Evolutionary conservation across 805 yeast genomes (phyloP).

Genomic region (Blastobotrys chiropterorum): DNA sequence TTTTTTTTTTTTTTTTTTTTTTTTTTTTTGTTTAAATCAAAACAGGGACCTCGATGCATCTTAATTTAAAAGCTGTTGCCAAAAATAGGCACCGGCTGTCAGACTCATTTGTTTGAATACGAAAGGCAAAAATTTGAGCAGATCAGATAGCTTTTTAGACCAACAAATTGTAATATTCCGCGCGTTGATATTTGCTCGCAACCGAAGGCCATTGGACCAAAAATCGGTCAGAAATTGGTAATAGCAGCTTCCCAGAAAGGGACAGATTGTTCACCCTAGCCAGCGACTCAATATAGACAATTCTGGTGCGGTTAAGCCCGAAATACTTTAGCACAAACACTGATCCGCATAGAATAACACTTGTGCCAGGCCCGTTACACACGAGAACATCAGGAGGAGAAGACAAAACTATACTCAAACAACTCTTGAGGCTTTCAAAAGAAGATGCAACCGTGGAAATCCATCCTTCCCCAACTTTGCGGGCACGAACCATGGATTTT

Average conservation of each 20-base stretch:
- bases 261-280: conserved; percentile 77
- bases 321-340: conserved; percentile 40
- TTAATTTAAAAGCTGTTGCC: too few species aligned
- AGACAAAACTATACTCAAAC: conserved; percentile 27
- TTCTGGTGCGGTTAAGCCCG: conserved; percentile 38
- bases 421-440: conserved; percentile 30
- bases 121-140: too few species aligned
- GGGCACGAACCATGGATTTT: conserved; percentile 48
- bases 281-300: conserved; percentile 78
- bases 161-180: conserved; percentile 74
- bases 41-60: too few species aligned
- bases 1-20: too few species aligned
- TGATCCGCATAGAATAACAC: conserved; percentile 60
- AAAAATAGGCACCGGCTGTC: too few species aligned
- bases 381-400: conserved; percentile 29
- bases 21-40: too few species aligned
- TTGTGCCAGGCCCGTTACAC: conserved; percentile 78
- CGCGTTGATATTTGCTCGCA: conserved; percentile 42
- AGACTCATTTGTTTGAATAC: too few species aligned
- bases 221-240: conserved; percentile 69
- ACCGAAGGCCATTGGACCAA: conserved; percentile 86
- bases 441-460: conserved; percentile 44
- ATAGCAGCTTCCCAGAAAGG: conserved; percentile 63
- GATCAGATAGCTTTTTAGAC: too few species aligned
- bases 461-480: conserved; percentile 52